Evolutionary conservation across 164 flowering plant genomes (phyloP).

Genomic region (Magnolia sinica): DNA sequence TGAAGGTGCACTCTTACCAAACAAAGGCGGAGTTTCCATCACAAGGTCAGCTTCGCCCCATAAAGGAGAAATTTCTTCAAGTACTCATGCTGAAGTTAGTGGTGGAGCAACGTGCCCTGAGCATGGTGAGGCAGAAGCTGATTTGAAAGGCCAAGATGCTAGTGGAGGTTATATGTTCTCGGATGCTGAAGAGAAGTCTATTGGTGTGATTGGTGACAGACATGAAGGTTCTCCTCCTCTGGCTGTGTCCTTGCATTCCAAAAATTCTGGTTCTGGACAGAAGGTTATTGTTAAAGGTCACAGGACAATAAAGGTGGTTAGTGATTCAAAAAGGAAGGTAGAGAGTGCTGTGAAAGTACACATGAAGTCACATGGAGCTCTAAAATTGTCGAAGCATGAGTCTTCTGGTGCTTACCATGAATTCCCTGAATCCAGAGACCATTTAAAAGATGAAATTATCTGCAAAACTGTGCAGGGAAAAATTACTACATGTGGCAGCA

Average conservation of each 20-base stretch:
- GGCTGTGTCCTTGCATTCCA: conserved; percentile 12
- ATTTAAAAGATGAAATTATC: conserved; percentile 23
- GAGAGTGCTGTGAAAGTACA: conserved; percentile 22
- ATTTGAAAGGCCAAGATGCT: conserved; percentile 7
- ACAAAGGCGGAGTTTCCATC: conserved; percentile 18
- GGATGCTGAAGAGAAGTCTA: conserved; percentile 16
- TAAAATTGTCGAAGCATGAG: conserved; percentile 15
- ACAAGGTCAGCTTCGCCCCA: conserved; percentile 16
- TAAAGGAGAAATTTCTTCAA: conserved; percentile 20
- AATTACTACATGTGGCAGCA: conserved; percentile 21
- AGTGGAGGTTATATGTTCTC: conserved; percentile 4
- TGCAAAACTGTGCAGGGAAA: conserved; percentile 18
- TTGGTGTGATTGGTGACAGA: conserved; percentile 17
- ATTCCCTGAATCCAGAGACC: conserved; percentile 21
- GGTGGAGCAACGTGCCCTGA: conserved; percentile 5
- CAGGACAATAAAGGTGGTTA: conserved; percentile 21
- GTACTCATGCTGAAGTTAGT: conserved; percentile 16
- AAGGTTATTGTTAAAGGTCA: conserved; percentile 33
- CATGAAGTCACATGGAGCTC: conserved; percentile 13
- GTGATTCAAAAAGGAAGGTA: conserved; percentile 28
- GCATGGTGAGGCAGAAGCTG: conserved; percentile 1
- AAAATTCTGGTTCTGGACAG: conserved; percentile 15
- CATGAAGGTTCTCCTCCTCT: conserved; percentile 15
- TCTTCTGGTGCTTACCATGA: conserved; percentile 13
- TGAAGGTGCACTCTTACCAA: conserved; percentile 21